Base-by-base conservation (phyloP, 2,329 filamentous ascomycete species). In the Cladorrhinum sp. region DNA sequence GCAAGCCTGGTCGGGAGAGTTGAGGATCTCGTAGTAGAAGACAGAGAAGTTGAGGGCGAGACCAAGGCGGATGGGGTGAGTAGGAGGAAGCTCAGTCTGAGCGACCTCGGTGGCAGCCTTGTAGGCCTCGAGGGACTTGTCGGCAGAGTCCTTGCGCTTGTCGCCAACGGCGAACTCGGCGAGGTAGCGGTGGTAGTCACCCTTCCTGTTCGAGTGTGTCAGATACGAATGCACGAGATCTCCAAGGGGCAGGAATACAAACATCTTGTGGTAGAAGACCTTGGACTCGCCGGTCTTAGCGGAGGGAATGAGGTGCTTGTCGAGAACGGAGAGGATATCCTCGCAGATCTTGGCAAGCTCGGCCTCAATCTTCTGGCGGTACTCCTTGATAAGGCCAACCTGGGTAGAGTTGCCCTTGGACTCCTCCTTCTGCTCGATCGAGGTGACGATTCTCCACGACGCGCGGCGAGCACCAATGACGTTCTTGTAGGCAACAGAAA, bases 191-290 rank as follows among this genome's bases (percentile, higher is more conserved):
- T 96, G 92, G 82, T 96, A 96, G 77, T 96, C 92, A 80, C 92
- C 92, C 88, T 96, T 96, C 92, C 92, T 96, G 71, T 73, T 65
- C 6, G 10, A 14, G 5, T 21, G 58, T 65, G 58, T 66, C 36
- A 67, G 61, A 57, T 49, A 49, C 20, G 21, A 39, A 46, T 55
- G n/a, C 51, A 42, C 26, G 30, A 36, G 14, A 23, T 26, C 36
- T 53, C 33, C 14, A 7, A 53, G 12, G 24, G 21, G 30, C 30
- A 50, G 63, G 39, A 63, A 67, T 62, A 84, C 91, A 72, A 82
- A 97, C 94, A 98, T 98, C 88, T 98, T 98, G 89, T 97, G 93
- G 85, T 98, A 98, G 81, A 98, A 98, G 77, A 98, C 94, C 88
- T 97, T 98, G 78, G 92, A 96, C 86, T 98, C 94, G 82, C 94